Percentiles rank a stretch among this genome's conserved stretches.
phyloP scores from a whole-genome alignment of 2,329 filamentous ascomycete genomes.

The Colletotrichum sp. region DNA sequence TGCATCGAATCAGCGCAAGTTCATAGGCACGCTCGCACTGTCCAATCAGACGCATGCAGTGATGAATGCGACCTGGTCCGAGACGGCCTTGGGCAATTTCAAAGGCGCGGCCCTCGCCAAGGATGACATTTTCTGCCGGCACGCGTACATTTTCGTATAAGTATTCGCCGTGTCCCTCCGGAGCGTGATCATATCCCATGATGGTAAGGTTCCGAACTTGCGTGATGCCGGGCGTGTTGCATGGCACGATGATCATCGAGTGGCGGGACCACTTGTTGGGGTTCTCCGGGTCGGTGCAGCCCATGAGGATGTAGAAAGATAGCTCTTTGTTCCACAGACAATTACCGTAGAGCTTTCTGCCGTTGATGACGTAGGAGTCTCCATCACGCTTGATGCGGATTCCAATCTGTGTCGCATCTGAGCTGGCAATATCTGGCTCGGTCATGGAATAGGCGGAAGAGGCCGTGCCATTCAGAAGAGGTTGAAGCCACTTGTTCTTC shows the following conservation, averaged over 20 bases:
- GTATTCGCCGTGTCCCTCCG: conserved; percentile 95
- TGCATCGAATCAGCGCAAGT: conserved; percentile 92
- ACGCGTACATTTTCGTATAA: conserved; percentile 89
- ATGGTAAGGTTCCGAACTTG: conserved; percentile 92
- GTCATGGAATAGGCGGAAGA: conserved; percentile 94
- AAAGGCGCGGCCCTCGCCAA: conserved; percentile 92
- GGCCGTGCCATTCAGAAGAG: conserved; percentile 83
- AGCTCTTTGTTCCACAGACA: conserved; percentile 23
- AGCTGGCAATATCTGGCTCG: conserved; percentile 85
- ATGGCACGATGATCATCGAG: conserved; percentile 88
- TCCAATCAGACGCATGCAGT: conserved; percentile 96
- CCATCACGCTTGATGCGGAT: conserved; percentile 83
- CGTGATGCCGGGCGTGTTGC: conserved; percentile 82
- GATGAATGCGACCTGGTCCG: conserved; percentile 94
- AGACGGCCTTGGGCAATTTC: conserved; percentile 98
- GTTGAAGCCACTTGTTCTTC: conserved; percentile 83
- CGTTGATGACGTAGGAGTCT: conserved; percentile 89
- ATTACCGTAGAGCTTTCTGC: conserved; percentile 47
- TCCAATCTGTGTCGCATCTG: conserved; percentile 92
- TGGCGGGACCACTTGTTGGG: conserved; percentile 84
- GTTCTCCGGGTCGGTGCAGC: conserved; percentile 82
- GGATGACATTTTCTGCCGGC: conserved; percentile 82
- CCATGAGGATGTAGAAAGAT: conserved; percentile 95
- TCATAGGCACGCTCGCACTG: conserved; percentile 87
- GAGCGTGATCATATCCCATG: conserved; percentile 95